Base-by-base conservation (phyloP, 805 yeast genomes). In the Candida insectalens region DNA sequence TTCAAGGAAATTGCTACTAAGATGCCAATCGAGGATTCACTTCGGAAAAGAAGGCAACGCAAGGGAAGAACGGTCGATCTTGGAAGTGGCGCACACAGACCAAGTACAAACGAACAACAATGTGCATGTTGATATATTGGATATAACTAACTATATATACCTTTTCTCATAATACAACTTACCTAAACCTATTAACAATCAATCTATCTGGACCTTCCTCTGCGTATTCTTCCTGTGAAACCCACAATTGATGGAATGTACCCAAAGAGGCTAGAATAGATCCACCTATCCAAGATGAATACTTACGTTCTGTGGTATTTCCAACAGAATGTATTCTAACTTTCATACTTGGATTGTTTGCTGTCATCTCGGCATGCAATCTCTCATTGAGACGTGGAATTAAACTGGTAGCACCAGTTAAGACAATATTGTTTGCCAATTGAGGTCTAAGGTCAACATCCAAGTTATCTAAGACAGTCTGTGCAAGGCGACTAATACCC, bases 241-340 rank as follows among this genome's bases (percentile, higher is more conserved):
- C 95, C 96, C 96, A 88, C 60, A 83, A 62, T 57, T 88, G 96
- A 55, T 88, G 96, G 67, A 88, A 88, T 3, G 95, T 83, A 22
- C 96, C 96, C 46, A 88, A 66, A 34, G 92, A 78, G 5, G 94
- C 76, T 36, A 88, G 62, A 25, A 88, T 87, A 43, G 89, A 78
- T 6, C 95, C 96, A 29, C 96, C 96, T 32, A 88, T 71, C 95
- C 96, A 88, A 6, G 89, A 67, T 39, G 85, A 82, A 50, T 72
- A 80, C 43, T 74, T 72, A 50, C 96, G 71, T 57, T 88, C 96
- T 36, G 67, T 67, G 4, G 78, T 55, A 48, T 76, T 77, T 29
- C 96, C 96, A 5, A 80, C 73, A 3, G 94, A 79, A 45, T 85
- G 81, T 22, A 88, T 68, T 50, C 96, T 66, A 28, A 87, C 76